Conservation (phyloP, 805 yeast genomes). For the Brettanomyces naardenensis region DNA sequence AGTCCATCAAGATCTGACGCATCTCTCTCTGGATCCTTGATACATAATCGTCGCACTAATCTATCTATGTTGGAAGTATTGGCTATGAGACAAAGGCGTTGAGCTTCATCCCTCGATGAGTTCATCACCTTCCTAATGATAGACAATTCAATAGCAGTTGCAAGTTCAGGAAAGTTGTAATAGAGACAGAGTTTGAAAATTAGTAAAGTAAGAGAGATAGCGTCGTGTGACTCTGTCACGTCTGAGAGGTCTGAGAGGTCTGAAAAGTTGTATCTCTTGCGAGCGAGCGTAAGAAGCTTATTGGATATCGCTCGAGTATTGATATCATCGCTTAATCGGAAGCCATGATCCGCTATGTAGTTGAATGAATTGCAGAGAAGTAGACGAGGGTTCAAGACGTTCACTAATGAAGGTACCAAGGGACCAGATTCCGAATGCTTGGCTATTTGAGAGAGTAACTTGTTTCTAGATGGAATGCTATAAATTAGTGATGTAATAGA, state of each 20-base stretch:
- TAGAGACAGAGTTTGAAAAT: not conserved
- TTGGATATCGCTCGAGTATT: no score
- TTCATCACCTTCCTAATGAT: not conserved
- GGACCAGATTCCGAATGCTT: not conserved
- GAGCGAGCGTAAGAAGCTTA: no score
- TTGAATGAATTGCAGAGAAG: not conserved
- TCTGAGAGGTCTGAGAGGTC: no score
- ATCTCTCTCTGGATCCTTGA: constrained; percentile 2
- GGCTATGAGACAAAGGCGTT: not conserved
- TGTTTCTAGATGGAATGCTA: not conserved
- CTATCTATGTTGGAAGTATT: not conserved
- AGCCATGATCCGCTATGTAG: not conserved
- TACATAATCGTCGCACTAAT: not conserved
- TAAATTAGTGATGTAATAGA: not conserved
- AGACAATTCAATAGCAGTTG: not conserved
- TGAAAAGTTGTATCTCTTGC: no score
- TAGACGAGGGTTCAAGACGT: not conserved
- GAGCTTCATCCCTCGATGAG: not conserved
- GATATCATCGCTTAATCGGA: no score
- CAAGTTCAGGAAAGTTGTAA: not conserved
- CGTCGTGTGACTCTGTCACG: no score
- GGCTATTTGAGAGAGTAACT: not conserved
- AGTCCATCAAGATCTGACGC: not conserved
- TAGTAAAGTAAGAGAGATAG: not conserved
- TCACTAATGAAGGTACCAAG: not conserved